Evolutionary conservation across 208 protist genomes (phyloP).

Genomic region (Porcisia hertigi): DNA sequence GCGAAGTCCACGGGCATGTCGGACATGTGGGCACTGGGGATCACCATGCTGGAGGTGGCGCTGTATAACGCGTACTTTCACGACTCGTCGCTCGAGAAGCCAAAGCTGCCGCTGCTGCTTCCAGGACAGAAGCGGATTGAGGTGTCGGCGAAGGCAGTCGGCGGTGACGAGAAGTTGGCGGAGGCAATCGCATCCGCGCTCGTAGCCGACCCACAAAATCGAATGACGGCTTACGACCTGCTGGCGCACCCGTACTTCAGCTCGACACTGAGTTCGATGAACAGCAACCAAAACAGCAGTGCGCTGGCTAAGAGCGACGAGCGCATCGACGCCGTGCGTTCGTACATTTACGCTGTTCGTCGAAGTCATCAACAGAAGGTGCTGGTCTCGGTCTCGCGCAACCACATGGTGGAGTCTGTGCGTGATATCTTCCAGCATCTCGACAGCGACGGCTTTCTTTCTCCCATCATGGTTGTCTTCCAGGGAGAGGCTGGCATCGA

Average conservation of each 20-base stretch:
- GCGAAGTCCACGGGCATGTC: slow-evolving; percentile 37
- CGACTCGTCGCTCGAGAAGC: slow-evolving; percentile 30
- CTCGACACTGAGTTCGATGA: slow-evolving; percentile 24
- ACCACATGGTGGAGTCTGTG: slow-evolving; percentile 73
- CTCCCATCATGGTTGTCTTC: slow-evolving; percentile 71
- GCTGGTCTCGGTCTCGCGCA: slow-evolving; percentile 62
- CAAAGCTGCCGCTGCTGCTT: slow-evolving; percentile 39
- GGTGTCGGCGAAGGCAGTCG: slow-evolving; percentile 42
- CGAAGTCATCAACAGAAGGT: slow-evolving; percentile 32
- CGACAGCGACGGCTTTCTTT: slow-evolving; percentile 41
- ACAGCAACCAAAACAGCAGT: slow-evolving; percentile 23
- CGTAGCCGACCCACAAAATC: slow-evolving; percentile 31
- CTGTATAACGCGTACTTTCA: slow-evolving; percentile 62
- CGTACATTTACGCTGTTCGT: slow-evolving; percentile 67
- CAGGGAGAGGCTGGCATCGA: slow-evolving; percentile 76
- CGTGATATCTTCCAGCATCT: slow-evolving; percentile 46
- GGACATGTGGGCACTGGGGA: slow-evolving; percentile 66
- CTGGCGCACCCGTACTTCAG: slow-evolving; percentile 75
- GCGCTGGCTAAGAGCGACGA: slow-evolving; percentile 56
- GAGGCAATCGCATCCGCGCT: slow-evolving; percentile 45
- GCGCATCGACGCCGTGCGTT: slow-evolving; percentile 56
- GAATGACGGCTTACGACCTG: slow-evolving; percentile 47
- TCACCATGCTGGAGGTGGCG: slow-evolving; percentile 57
- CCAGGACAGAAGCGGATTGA: slow-evolving; percentile 36
- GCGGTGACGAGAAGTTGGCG: slow-evolving; percentile 64